phyloP scores from a whole-genome alignment of 306 rosid species.

The Quercus glauca region DNA sequence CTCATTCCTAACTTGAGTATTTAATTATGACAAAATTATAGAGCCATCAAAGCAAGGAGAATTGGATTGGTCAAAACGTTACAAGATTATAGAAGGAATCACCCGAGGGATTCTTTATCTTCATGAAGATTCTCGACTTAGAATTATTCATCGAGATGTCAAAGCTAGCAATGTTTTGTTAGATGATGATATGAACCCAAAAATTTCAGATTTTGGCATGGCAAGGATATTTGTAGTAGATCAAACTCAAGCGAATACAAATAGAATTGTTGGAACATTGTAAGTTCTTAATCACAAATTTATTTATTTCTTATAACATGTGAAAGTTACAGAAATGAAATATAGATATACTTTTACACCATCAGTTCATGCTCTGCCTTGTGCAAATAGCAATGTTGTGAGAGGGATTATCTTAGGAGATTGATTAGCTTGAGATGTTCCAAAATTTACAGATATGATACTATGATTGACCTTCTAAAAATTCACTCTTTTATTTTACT shows the following conservation, averaged over 20 bases:
- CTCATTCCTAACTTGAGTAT: not conserved
- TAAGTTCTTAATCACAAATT: slow-evolving; percentile 17
- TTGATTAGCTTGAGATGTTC: slow-evolving; percentile 28
- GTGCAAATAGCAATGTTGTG: too few relatives aligned
- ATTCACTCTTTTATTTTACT: not conserved
- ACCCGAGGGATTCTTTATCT: slow-evolving; percentile 44
- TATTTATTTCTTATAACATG: too few relatives aligned
- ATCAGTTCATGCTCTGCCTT: too few relatives aligned
- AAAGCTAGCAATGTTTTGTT: slow-evolving; percentile 41
- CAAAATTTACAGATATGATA: slow-evolving; percentile 1
- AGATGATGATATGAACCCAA: slow-evolving; percentile 36
- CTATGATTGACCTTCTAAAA: not conserved
- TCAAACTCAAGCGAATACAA: slow-evolving; percentile 29
- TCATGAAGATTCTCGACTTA: slow-evolving; percentile 47
- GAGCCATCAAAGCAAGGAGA: slow-evolving; percentile 15
- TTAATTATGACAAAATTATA: not conserved
- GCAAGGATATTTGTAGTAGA: slow-evolving; percentile 32
- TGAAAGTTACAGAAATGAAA: not conserved
- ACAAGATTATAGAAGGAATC: slow-evolving; percentile 35
- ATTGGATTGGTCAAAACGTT: slow-evolving; percentile 40
- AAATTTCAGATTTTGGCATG: slow-evolving; percentile 48
- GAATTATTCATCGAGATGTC: slow-evolving; percentile 43
- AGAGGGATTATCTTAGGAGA: not conserved
- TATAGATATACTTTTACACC: too few relatives aligned
- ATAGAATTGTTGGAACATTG: slow-evolving; percentile 44